Evolutionary conservation across 2,329 filamentous ascomycete species (phyloP).

Genomic region (Pyrenophora teres): DNA sequence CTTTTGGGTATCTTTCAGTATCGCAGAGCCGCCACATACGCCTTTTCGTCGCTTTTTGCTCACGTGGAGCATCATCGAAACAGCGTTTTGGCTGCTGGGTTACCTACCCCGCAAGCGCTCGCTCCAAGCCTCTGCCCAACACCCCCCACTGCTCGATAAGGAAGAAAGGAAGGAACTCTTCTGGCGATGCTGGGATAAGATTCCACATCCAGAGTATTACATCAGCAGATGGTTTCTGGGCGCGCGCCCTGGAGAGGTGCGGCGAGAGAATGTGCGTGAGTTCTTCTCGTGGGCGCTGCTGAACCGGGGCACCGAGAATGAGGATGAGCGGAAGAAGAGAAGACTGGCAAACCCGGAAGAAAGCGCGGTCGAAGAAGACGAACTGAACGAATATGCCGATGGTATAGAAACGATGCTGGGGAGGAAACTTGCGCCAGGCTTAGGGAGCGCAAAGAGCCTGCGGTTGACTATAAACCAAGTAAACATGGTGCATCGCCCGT

Average conservation of each 20-base stretch:
- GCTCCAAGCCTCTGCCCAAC: slow-evolving; percentile 58
- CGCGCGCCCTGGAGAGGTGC: slow-evolving; percentile 61
- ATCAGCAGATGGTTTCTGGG: slow-evolving; percentile 70
- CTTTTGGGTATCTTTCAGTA: slow-evolving; percentile 50
- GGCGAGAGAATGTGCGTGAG: slow-evolving; percentile 69
- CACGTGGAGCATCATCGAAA: slow-evolving; percentile 56
- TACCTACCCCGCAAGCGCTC: slow-evolving; percentile 58
- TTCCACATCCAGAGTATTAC: slow-evolving; percentile 62
- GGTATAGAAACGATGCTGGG: slow-evolving; percentile 60
- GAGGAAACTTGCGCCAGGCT: slow-evolving; percentile 57
- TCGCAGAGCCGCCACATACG: slow-evolving; percentile 42
- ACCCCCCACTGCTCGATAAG: slow-evolving; percentile 54
- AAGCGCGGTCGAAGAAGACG: slow-evolving; percentile 49
- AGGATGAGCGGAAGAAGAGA: slow-evolving; percentile 20
- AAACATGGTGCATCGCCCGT: slow-evolving; percentile 63
- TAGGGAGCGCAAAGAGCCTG: slow-evolving; percentile 61
- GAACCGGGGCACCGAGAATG: slow-evolving; percentile 53
- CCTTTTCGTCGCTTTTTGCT: slow-evolving; percentile 45
- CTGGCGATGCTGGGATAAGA: slow-evolving; percentile 58
- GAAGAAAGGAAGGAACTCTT: slow-evolving; percentile 62
- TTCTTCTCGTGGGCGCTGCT: slow-evolving; percentile 73
- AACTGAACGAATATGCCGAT: slow-evolving; percentile 61
- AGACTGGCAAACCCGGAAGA: slow-evolving; percentile 23
- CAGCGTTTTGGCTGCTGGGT: slow-evolving; percentile 59
- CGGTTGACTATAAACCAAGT: slow-evolving; percentile 70